These are phyloP conservation scores for Chlamydomonas sphaeroides DNA, from an alignment of 139 green algal species.

Conservation along the genomic window DNA sequence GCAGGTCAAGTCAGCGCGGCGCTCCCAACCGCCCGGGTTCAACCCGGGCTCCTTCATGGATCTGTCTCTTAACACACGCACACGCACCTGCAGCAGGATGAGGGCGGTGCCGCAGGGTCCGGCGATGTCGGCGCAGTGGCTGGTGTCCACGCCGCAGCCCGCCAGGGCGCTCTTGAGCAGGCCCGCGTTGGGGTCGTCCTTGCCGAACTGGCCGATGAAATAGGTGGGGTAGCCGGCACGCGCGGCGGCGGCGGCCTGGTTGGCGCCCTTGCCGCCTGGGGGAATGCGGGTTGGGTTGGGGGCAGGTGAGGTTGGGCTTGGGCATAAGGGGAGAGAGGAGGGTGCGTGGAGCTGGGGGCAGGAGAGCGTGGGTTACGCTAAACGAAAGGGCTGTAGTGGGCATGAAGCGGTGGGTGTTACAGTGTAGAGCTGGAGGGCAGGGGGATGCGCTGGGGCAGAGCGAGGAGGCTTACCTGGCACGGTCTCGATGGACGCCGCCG, in stretches of 20 bases:
- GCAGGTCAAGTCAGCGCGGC: too few species aligned
- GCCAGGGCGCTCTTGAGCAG: slow-evolving; percentile 66
- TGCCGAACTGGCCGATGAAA: slow-evolving; percentile 82
- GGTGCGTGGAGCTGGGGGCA: too few species aligned
- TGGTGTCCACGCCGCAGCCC: slow-evolving; percentile 62
- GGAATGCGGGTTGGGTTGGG: background rate
- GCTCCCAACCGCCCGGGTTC: too few species aligned
- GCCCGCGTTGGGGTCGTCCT: slow-evolving; percentile 74
- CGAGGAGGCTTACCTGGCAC: slow-evolving; percentile 67
- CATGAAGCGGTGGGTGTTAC: too few species aligned
- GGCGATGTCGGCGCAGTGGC: slow-evolving; percentile 62
- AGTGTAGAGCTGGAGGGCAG: too few species aligned
- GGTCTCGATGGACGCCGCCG: slow-evolving; percentile 63
- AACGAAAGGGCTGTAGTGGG: too few species aligned
- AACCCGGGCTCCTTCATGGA: too few species aligned
- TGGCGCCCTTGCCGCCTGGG: slow-evolving; percentile 76
- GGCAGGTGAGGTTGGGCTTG: background rate
- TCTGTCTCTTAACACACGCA: too few species aligned
- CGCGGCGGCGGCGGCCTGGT: slow-evolving; percentile 88
- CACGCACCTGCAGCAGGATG: slow-evolving; percentile 72
- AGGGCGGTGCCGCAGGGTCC: slow-evolving; percentile 82
- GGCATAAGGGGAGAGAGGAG: too few species aligned
- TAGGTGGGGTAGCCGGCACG: slow-evolving; percentile 78
- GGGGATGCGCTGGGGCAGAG: too few species aligned
- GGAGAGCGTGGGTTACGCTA: too few species aligned